Evolutionary conservation across 1,284 basidiomycete species (phyloP), one percentile per base, ranked within the genome.

Genomic region (Cutaneotrichosporon spelunceum): DNA sequence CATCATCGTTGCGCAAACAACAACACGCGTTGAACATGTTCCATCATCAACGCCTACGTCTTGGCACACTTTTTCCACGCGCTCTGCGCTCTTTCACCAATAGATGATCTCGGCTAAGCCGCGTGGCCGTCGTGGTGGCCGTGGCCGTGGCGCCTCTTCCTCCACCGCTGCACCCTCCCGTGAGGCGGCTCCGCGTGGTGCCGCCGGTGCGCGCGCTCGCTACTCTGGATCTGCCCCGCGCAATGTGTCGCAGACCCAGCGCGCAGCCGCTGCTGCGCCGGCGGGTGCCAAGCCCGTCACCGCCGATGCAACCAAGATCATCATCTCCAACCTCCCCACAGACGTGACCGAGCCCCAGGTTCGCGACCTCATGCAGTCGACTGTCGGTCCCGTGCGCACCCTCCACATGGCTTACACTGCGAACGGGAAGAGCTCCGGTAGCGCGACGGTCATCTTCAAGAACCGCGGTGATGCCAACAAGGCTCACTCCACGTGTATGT

Each of bases 341-440:
- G 95, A 99, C 76, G 95, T 99, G 55, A 94, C 91, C 69, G 95
- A 99, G 79, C 81, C 84, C 24, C 92, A 96, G 80, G 87, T 99
- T 77, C 92, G 89, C 84, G 95, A 99, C 79, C 85, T 99, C 39
- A 97, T 99, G 82, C 83, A 86, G 63, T 85, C 87, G 5, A 98
- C 94, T 33, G 89, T 98, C 66, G 95, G 95, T 29, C 88, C 91
- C 27, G 85, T 94, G 56, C 85, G 85, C 67, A 87, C 89, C 48
- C 89, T 93, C 64, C 88, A 85, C 63, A 86, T 99, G 72, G 86
- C 90, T 74, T 94, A 93, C 81, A 91, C 93, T 78, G 82, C 85
- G 56, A 81, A 84, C 65, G 95, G 95, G 62, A 87, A 88, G 73
- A 93, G 90, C 50, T 96, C 93, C 72, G 95, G 95, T 64, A 83